Conservation (phyloP, 257 asterid species). For the Solanum okadae region DNA sequence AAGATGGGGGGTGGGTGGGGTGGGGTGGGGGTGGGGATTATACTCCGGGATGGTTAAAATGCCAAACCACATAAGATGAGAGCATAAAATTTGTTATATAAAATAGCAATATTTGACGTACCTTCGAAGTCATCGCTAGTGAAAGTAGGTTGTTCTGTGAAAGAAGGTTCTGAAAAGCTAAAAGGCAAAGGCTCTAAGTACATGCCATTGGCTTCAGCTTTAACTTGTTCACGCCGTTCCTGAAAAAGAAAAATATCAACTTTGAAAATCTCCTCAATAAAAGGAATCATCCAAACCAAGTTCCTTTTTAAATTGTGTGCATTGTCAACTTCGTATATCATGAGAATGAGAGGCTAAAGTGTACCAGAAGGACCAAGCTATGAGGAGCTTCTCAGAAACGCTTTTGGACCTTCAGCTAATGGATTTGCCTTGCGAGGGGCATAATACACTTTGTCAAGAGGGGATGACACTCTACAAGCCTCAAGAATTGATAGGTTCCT, state of each 20-base stretch:
- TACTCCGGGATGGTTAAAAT: neutral
- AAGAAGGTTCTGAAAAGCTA: slow-evolving; percentile 20
- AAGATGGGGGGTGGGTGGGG: neutral
- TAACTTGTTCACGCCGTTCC: slow-evolving; percentile 67
- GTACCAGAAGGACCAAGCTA: neutral
- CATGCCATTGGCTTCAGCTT: slow-evolving; percentile 58
- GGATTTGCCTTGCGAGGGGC: neutral
- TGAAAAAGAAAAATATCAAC: slow-evolving; percentile 12
- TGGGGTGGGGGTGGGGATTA: neutral
- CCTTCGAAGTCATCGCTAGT: slow-evolving; percentile 95
- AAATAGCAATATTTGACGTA: slow-evolving; percentile 1
- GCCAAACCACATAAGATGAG: neutral
- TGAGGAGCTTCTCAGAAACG: neutral
- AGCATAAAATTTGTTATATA: neutral
- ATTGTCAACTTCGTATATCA: neutral
- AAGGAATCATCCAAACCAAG: neutral
- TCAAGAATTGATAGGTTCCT: neutral
- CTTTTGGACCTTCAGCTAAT: neutral
- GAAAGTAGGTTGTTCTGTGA: slow-evolving; percentile 46
- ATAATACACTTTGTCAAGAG: neutral
- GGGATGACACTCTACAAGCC: neutral
- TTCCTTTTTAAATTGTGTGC: neutral
- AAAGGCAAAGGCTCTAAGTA: slow-evolving; percentile 37
- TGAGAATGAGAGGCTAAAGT: neutral
- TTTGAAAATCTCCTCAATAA: neutral